Base-by-base conservation (phyloP, 257 asterid species). In the Orobanche coerulescens region DNA sequence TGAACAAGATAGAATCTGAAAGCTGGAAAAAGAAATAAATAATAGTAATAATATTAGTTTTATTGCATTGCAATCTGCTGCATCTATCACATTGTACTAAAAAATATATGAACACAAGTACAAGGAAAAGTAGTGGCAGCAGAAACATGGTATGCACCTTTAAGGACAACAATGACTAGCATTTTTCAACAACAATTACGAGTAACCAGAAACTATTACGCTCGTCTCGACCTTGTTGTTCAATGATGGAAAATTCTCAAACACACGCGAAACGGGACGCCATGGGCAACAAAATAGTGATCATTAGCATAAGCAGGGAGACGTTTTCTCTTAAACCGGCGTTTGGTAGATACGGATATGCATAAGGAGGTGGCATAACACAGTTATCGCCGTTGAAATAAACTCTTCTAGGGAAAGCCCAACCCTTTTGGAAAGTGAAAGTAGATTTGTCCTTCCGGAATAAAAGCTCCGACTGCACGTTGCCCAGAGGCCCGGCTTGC, bases 361-460 rank as follows among this genome's bases (percentile, higher is more conserved):
- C 71, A 54, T 86, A 87, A 1, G 97, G 93, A 53, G 94, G 90
- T 3, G 97, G 95, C 95, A 89, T 86, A 33, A 86, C 95, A 63
- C 96, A 89, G 64, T 86, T 89, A 58, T 89, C 96, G 2, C 94
- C 96, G 22, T 86, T 89, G 83, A 89, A 89, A 64, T 89, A 86
- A 22, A 89, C 61, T 69, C 95, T 84, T 73, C 82, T 74, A 0
- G 96, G 96, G 36, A 89, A 89, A 51, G 85, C 95, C 96, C 96
- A 86, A 2, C 95, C 94, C 73, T 84, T 82, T 19, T 82, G 94
- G 28, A 84, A 86, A 12, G 90, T 80, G 81, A 86, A 84, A 40
- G 83, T 84, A 15, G 83, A 74, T 58, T 64, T 71, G 73, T 84
- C 95, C 79, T 90, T 87, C 4, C 65, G 74, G 79, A 90, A 84